A percentile compares a stretch with the other conserved stretches of the same genome.
These are phyloP conservation scores for Babjeviella inositovora DNA, from an alignment of 805 yeast species.

Conservation along the genomic window DNA sequence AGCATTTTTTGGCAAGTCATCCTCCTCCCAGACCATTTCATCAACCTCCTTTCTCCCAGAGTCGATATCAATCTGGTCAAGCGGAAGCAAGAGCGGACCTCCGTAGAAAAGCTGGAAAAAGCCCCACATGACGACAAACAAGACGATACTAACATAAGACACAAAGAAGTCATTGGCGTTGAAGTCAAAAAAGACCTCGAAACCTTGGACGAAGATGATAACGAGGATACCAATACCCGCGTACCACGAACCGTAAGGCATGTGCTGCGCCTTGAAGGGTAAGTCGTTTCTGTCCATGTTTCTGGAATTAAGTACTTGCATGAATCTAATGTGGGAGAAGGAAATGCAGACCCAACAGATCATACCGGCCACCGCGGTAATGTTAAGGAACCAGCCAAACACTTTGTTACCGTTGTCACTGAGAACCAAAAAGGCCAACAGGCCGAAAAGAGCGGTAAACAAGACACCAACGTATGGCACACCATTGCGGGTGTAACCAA, in stretches of 20 bases:
- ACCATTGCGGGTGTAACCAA: slow-evolving; percentile 36
- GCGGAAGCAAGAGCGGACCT: slow-evolving; percentile 11
- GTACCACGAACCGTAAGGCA: slow-evolving; percentile 21
- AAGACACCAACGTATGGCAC: slow-evolving; percentile 46
- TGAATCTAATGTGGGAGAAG: slow-evolving; percentile 20
- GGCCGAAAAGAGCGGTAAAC: slow-evolving; percentile 44
- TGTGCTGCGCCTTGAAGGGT: slow-evolving; percentile 19
- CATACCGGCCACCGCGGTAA: slow-evolving; percentile 25
- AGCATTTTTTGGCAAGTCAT: slow-evolving; percentile 24
- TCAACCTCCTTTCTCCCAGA: slow-evolving; percentile 22
- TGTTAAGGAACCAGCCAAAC: slow-evolving; percentile 23
- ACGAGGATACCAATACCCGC: slow-evolving; percentile 12
- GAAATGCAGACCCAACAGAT: slow-evolving; percentile 25
- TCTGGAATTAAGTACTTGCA: slow-evolving; percentile 17
- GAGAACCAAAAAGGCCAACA: slow-evolving; percentile 19
- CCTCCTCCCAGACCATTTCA: slow-evolving; percentile 14
- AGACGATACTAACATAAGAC: slow-evolving; percentile 19
- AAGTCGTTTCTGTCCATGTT: slow-evolving; percentile 17
- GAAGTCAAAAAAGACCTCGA: slow-evolving; percentile 13
- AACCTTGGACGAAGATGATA: slow-evolving; percentile 21
- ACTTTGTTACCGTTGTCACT: slow-evolving; percentile 15
- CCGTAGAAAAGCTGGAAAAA: slow-evolving; percentile 19
- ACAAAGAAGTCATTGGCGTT: slow-evolving; percentile 18
- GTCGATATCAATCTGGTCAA: slow-evolving; percentile 23
- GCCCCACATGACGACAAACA: slow-evolving; percentile 14